Conservation (phyloP, 31 red algal genomes). For the Asparagopsis taxiformis region DNA sequence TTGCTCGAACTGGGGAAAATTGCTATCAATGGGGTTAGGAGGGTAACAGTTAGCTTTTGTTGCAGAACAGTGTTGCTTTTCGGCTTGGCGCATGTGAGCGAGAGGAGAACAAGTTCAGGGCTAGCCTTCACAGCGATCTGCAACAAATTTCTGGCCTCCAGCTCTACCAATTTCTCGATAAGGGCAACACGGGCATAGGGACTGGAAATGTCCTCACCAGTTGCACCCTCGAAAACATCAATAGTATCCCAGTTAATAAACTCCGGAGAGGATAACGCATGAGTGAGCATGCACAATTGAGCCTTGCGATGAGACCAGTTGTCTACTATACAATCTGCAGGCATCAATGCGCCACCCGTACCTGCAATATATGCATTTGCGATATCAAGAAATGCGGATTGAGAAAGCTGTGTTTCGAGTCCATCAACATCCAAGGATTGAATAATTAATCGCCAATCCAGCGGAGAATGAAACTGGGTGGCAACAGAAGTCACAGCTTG, state of each 20-base stretch:
- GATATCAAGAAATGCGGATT: conserved; percentile 46
- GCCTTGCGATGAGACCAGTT: conserved; percentile 42
- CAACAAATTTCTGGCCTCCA: conserved; percentile 59
- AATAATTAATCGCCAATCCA: conserved; percentile 72
- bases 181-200: conserved; percentile 51
- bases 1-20: conserved; percentile 50
- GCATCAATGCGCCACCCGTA: conserved; percentile 46
- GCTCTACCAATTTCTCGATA: conserved; percentile 66
- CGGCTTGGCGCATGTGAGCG: conserved; percentile 64
- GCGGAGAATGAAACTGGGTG: conserved; percentile 42
- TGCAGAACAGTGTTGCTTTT: conserved; percentile 49
- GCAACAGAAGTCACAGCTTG: conserved; percentile 54
- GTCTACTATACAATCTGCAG: conserved; percentile 67
- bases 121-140: conserved; percentile 47
- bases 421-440: conserved; percentile 64
- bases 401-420: conserved; percentile 40
- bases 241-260: conserved; percentile 65
- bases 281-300: conserved; percentile 59
- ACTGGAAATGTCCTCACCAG: conserved; percentile 34
- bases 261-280: conserved; percentile 52
- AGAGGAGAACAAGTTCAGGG: conserved; percentile 53
- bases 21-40: conserved; percentile 48
- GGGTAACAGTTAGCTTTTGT: conserved; percentile 67
- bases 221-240: conserved; percentile 44
- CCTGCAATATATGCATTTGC: conserved; percentile 61